Conservation (phyloP, 192 early-diverging fungal species). For the Backusella liffmaniae region DNA sequence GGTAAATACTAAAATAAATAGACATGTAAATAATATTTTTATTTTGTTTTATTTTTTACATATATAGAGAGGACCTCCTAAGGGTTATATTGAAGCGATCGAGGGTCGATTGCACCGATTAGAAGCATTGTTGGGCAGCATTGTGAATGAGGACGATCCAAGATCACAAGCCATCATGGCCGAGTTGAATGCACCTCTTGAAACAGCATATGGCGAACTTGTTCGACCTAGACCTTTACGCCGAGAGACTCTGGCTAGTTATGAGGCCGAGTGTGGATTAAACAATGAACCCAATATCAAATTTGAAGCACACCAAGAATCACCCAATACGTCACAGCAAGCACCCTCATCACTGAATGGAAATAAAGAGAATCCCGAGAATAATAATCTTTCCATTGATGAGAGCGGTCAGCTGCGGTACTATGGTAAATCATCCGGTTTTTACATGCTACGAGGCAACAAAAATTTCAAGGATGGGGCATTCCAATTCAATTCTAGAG, state of each 20-base stretch:
- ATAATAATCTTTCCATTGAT: slow-evolving; percentile 59
- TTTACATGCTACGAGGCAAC: slow-evolving; percentile 65
- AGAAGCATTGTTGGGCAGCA: slow-evolving; percentile 63
- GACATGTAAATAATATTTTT: not conserved
- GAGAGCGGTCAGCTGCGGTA: slow-evolving; percentile 69
- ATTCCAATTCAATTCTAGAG: slow-evolving; percentile 28
- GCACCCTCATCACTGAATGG: not conserved
- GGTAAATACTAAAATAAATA: slow-evolving; percentile 16
- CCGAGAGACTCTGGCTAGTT: slow-evolving; percentile 4
- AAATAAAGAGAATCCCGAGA: slow-evolving; percentile 50
- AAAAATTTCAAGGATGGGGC: slow-evolving; percentile 46
- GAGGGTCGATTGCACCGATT: slow-evolving; percentile 71
- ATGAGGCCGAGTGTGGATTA: slow-evolving; percentile 3
- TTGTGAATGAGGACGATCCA: slow-evolving; percentile 55
- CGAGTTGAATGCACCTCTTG: slow-evolving; percentile 37
- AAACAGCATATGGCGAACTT: slow-evolving; percentile 35
- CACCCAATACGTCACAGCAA: not conserved
- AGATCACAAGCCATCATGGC: slow-evolving; percentile 35
- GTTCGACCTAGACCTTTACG: slow-evolving; percentile 27
- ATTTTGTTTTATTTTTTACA: not conserved
- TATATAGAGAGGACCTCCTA: slow-evolving; percentile 75
- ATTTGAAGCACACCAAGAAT: not conserved
- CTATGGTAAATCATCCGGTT: slow-evolving; percentile 74
- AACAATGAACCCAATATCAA: not conserved
- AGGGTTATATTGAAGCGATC: slow-evolving; percentile 84